Conservation (phyloP, 2,329 filamentous ascomycete genomes). For the Cladosporium colombiae region DNA sequence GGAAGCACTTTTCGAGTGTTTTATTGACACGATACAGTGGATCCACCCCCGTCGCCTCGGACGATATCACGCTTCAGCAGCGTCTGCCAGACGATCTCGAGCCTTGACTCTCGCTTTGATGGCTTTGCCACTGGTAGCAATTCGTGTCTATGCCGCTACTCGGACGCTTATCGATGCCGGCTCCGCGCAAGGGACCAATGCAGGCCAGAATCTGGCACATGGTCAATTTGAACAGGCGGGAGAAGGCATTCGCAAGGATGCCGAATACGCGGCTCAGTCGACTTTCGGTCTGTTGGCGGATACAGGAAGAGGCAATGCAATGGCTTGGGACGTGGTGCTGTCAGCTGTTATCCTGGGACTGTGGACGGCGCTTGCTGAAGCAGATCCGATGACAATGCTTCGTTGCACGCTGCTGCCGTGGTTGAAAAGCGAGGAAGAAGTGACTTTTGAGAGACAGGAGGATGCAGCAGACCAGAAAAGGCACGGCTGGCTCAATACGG, state of each 20-base stretch:
- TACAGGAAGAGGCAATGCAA: constrained; percentile 1
- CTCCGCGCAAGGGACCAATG: not conserved
- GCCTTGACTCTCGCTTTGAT: not conserved
- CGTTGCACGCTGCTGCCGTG: constrained; percentile 13
- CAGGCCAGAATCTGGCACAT: not conserved
- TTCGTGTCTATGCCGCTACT: not conserved
- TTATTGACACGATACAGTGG: constrained; percentile 8
- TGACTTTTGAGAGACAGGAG: not conserved
- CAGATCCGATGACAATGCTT: constrained; percentile 4
- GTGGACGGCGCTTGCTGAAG: constrained; percentile 8
- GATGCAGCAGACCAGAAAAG: not conserved
- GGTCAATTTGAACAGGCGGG: not conserved
- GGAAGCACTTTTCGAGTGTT: not conserved
- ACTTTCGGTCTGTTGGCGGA: constrained; percentile 2
- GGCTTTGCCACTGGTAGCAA: constrained; percentile 5
- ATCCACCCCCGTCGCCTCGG: constrained; percentile 16
- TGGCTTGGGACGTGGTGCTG: constrained; percentile 15
- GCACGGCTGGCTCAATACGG: constrained; percentile 3
- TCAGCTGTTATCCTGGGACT: constrained; percentile 9
- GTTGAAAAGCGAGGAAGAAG: constrained; percentile 7
- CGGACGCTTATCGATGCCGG: not conserved
- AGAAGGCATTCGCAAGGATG: not conserved
- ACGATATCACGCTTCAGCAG: constrained; percentile 1
- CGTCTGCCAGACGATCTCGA: constrained; percentile 5
- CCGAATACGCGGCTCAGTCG: not conserved